Percentiles rank a stretch among this genome's conserved stretches.
phyloP scores from a whole-genome alignment of 768 basidiomycete species.

The Coprinopsis sp. region DNA sequence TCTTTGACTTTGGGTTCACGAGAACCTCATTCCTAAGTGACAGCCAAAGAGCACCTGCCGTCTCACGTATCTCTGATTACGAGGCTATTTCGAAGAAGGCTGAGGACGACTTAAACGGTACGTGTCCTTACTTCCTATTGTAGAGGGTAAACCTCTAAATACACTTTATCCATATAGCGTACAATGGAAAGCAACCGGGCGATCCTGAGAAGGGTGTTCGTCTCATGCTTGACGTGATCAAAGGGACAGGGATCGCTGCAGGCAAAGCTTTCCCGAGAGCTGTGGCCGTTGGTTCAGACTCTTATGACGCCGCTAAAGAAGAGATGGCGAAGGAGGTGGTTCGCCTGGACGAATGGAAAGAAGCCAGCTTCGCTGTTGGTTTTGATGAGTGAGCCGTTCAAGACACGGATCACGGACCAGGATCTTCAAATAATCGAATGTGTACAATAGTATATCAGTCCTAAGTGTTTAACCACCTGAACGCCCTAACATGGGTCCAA shows the following conservation, averaged over 20 bases:
- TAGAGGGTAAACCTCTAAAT: neutral
- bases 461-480: no score
- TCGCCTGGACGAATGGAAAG: conserved; percentile 29
- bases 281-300: conserved; percentile 28
- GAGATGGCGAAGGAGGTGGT: conserved; percentile 13
- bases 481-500: no score
- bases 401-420: no score
- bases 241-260: conserved; percentile 25
- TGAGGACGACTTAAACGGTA: conserved; percentile 14
- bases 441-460: no score
- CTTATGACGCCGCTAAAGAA: conserved; percentile 19
- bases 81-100: conserved; percentile 17
- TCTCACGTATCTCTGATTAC: conserved; percentile 31
- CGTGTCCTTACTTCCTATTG: neutral
- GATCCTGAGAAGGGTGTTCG: conserved; percentile 32
- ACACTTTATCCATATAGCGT: conserved; percentile 14
- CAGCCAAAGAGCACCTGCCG: conserved; percentile 23
- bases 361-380: no score
- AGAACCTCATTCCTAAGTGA: conserved; percentile 29
- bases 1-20: conserved; percentile 38
- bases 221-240: conserved; percentile 29
- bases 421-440: no score
- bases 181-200: conserved; percentile 33
- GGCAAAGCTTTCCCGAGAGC: conserved; percentile 26
- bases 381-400: no score